Evolutionary conservation across 2,329 filamentous ascomycete species (phyloP), one percentile per base, ranked within the genome.

Genomic region (Claviceps sorghi): DNA sequence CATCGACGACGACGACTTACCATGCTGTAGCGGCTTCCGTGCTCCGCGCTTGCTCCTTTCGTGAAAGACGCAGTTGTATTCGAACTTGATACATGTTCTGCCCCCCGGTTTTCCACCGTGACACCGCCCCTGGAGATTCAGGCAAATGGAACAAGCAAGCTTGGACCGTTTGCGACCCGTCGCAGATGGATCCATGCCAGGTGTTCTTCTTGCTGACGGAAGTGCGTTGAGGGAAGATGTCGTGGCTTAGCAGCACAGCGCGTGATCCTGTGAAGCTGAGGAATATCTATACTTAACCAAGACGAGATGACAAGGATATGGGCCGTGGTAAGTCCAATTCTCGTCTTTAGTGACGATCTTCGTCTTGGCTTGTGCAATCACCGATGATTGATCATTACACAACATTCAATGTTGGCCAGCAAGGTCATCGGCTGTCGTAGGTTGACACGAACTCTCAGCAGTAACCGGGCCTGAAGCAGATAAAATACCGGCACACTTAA

Each of bases 41-140:
- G 13, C 10, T 29, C 46, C 49, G 15, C 36, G 42, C 45, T 22
- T 43, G 26, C 42, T 49, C 10, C 36, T 13, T 42, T 49, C 15
- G 58, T 67, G 67, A 60, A 77, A 79, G 52, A 65, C 66, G 58
- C 76, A 79, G 17, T 74, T 71, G 52, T 76, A 76, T 41, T 77
- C 76, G 54, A 74, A 77, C 34, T 75, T 70, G 0, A 69, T 64
- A 59, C 77, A 80, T 36, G 74, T 75, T n/a, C n/a, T n/a, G 48
- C 67, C 68, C 59, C 77, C 80, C 0, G 77, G 77, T 42, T 70
- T 64, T 6, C 64, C 65, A 13, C 76, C 76, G 55, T 79, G 73
- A 57, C 77, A 80, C 63, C 76, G 75, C 46, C 77, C 69, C 61
- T 80, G 80, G 48, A 76, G 71, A 13, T 77, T 69, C 38, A 77